Evolutionary conservation across 208 protist genomes (phyloP).

Genomic region (Acanthamoeba healyi): DNA sequence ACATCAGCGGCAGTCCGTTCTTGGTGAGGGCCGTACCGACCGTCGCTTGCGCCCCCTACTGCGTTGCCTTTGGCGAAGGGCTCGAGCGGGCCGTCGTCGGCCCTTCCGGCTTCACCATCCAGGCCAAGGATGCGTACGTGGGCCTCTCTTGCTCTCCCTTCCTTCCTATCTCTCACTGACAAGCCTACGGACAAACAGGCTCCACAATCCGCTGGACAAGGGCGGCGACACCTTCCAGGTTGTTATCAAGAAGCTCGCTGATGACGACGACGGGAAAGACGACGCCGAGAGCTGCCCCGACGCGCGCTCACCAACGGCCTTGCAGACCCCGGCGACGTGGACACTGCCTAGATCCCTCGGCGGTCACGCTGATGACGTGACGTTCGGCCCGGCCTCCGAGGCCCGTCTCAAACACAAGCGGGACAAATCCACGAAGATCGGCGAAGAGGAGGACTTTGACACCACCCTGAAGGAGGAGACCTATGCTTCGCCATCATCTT

Average conservation of each 20-base stretch:
- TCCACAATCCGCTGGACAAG: background rate
- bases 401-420: background rate
- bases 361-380: too few species aligned
- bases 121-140: constrained; percentile 1
- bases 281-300: background rate
- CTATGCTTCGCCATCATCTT: too few species aligned
- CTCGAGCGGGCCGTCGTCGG: background rate
- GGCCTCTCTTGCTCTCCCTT: background rate
- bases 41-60: background rate
- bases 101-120: background rate
- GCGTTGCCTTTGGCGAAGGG: constrained; percentile 21
- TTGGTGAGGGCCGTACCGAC: background rate
- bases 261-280: background rate
- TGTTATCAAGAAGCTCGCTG: background rate
- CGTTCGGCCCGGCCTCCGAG: background rate
- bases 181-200: background rate
- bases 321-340: background rate
- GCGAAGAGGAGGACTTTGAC: too few species aligned
- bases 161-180: background rate
- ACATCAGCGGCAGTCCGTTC: constrained; percentile 25
- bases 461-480: too few species aligned
- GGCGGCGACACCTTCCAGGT: background rate
- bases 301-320: too few species aligned
- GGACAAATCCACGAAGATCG: background rate
- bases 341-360: too few species aligned